A percentile compares a stretch with the other conserved stretches of the same genome.
Conservation (phyloP, 345 rosid species). For the Zanthoxylum bungeanum region DNA sequence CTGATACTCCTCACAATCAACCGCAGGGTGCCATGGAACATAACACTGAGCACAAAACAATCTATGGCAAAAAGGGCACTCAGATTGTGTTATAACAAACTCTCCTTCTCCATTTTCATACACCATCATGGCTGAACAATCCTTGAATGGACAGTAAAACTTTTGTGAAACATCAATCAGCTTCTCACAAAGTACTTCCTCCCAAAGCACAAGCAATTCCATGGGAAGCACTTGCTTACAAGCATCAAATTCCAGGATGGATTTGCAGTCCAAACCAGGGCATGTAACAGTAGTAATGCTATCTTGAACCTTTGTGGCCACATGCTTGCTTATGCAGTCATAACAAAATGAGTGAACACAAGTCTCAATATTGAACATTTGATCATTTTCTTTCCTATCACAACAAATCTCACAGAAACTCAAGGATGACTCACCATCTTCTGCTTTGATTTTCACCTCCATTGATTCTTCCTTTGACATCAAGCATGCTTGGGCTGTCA, state of each 20-base stretch:
- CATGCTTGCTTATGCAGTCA: conserved; percentile 47
- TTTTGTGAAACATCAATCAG: conserved; percentile 31
- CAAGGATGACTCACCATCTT: conserved; percentile 30
- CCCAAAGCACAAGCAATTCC: conserved; percentile 54
- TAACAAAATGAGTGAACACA: conserved; percentile 57
- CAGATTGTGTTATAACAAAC: conserved; percentile 39
- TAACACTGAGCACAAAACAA: conserved; percentile 43
- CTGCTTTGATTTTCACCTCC: background rate
- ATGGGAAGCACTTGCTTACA: conserved; percentile 41
- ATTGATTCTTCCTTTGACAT: background rate
- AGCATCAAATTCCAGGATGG: conserved; percentile 38
- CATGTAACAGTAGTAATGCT: conserved; percentile 33
- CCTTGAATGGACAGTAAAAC: conserved; percentile 69
- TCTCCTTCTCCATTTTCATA: conserved; percentile 24
- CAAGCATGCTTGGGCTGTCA: background rate
- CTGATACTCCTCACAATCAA: conserved; percentile 32
- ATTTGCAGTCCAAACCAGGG: conserved; percentile 49
- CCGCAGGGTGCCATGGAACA: conserved; percentile 44
- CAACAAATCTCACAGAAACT: conserved; percentile 53
- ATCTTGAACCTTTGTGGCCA: conserved; percentile 33
- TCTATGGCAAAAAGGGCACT: conserved; percentile 66
- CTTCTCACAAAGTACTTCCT: conserved; percentile 39
- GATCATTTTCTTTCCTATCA: conserved; percentile 36
- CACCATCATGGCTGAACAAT: conserved; percentile 59
- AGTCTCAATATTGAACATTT: conserved; percentile 32